Percentiles rank a stretch among this genome's conserved stretches.
Conservation (phyloP, 1,139 yeast genomes). For the Candida gigantensis region DNA sequence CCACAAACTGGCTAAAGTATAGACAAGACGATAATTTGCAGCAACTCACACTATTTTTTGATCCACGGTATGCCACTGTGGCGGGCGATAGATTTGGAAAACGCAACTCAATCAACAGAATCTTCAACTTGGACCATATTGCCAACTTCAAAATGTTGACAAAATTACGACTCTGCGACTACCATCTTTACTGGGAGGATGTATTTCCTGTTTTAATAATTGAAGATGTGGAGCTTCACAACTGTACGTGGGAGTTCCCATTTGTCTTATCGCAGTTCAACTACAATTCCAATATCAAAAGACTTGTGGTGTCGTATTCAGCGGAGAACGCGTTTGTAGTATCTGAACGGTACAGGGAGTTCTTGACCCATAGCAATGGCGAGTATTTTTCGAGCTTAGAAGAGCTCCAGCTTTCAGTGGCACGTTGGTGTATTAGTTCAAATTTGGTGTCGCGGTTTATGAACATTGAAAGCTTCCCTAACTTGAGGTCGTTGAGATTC, state of each 20-base stretch:
- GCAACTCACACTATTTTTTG: constrained; percentile 25
- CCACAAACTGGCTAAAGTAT: constrained; percentile 47
- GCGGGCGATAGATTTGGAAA: not conserved
- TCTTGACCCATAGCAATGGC: constrained; percentile 22
- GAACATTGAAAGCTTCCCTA: not conserved
- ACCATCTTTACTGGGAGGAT: constrained; percentile 36
- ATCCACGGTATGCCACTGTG: not conserved
- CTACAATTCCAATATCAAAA: constrained; percentile 20
- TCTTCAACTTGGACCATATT: constrained; percentile 37
- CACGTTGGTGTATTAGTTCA: not conserved
- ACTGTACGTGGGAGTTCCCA: constrained; percentile 51
- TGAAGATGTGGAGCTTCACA: constrained; percentile 22
- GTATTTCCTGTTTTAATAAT: constrained; percentile 10
- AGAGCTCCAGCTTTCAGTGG: constrained; percentile 5
- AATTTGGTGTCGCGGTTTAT: not conserved
- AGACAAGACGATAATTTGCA: constrained; percentile 21
- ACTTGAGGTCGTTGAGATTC: not conserved
- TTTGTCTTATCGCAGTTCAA: constrained; percentile 38
- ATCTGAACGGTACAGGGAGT: constrained; percentile 39
- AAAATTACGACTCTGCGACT: constrained; percentile 26
- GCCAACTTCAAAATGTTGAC: constrained; percentile 23
- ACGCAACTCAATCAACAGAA: constrained; percentile 19
- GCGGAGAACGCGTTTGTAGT: constrained; percentile 33
- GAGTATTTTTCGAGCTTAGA: constrained; percentile 23
- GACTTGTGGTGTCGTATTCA: constrained; percentile 28